Evolutionary conservation across 306 rosid genomes (phyloP), one percentile per base, ranked within the genome.

Genomic region (Trifolium fragiferum): DNA sequence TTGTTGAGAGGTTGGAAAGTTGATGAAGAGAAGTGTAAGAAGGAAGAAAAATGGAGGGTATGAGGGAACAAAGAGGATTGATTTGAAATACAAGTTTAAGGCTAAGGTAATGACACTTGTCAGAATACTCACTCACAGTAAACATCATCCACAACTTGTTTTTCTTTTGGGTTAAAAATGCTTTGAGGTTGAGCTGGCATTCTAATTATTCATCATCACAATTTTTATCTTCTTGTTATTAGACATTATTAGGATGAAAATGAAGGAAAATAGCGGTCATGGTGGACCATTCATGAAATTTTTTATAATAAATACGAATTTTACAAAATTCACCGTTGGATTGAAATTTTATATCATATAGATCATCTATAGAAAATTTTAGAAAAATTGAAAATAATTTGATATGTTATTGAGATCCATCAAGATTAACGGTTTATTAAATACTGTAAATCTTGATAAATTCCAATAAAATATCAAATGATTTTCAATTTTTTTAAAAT

Each of bases 81-180:
- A 81, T 61, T 82, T 84, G 87, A 85, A 83, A 80, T 55, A 21
- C 30, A 32, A 81, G 82, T 62, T 11, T 88, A 74, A 86, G 98
- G 97, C 88, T 68, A 64, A 44, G 75, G 84, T 57, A 0, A 73
- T 75, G 97, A 91, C 97, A 93, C 93, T 40, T 91, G 96, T 76
- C 90, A 76, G 27, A 7, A 5, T 5, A 30, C 14, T 33, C 50
- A 38, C 3, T 47, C 11, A 65, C 33, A 2, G 54, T 54, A 68
- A 87, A 78, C 66, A 73, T 70, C 44, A 82, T 79, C 86, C 80
- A 43, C 50, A 54, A 46, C 15, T 62, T 30, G 11, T 0, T 23
- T 58, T 59, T 27, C 30, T 7, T 7, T 14, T 12, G 16, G 40
- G 51, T 50, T 44, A 63, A 65, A 64, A 18, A 51, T 40, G 33